phyloP scores from a whole-genome alignment of 2,329 filamentous ascomycete species.

The Hymenoscyphus fructigenus region DNA sequence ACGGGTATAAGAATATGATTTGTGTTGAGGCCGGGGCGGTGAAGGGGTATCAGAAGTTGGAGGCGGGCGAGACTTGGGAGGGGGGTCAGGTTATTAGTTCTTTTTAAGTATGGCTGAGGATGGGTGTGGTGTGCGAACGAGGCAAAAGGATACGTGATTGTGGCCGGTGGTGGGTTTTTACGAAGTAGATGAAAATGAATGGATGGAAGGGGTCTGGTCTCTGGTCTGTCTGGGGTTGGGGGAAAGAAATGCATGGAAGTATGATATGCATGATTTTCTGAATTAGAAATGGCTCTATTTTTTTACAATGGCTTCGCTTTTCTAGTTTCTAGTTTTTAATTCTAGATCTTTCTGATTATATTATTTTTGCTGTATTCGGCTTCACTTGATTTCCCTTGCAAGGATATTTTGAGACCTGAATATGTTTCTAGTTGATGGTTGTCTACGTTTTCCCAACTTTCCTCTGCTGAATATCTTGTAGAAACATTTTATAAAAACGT shows the following conservation, averaged over 20 bases:
- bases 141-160: neutral
- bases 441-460: too few relatives aligned
- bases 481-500: too few relatives aligned
- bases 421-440: too few relatives aligned
- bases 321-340: neutral
- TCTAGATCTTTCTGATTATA: too few relatives aligned
- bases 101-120: neutral
- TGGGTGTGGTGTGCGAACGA: neutral
- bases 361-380: too few relatives aligned
- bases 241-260: neutral
- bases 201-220: conserved; percentile 4
- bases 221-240: neutral
- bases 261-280: neutral
- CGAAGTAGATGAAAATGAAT: neutral
- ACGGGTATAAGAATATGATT: conserved; percentile 89
- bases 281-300: conserved; percentile 7
- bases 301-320: neutral
- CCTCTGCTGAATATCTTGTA: too few relatives aligned
- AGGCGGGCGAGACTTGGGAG: conserved; percentile 70
- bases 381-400: too few relatives aligned
- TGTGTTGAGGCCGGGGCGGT: conserved; percentile 92
- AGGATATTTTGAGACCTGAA: too few relatives aligned
- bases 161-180: neutral
- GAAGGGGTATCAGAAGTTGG: conserved; percentile 76
- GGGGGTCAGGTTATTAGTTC: conserved; percentile 43